These are phyloP conservation scores for Phaseolus coccineus DNA, from an alignment of 331 rosid species.

Conservation along the genomic window DNA sequence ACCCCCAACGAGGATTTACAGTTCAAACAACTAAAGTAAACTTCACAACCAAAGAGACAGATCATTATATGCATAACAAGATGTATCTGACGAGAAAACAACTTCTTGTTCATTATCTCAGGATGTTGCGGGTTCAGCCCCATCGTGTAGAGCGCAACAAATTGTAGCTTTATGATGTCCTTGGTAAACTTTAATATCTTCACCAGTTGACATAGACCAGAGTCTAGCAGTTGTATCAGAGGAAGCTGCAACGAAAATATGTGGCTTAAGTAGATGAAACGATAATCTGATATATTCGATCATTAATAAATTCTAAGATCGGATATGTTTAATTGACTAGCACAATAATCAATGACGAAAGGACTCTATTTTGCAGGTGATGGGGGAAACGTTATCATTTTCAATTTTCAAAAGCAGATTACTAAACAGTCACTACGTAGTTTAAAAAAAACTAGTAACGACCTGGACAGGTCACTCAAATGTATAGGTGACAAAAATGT, in stretches of 20 bases:
- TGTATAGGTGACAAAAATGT: neutral
- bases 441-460: neutral
- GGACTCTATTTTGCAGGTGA: slow-evolving; percentile 17
- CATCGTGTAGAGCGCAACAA: slow-evolving; percentile 97
- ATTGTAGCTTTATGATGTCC: slow-evolving; percentile 97
- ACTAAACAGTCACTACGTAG: neutral
- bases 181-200: slow-evolving; percentile 84
- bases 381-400: neutral
- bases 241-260: slow-evolving; percentile 67
- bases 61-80: slow-evolving; percentile 44
- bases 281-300: neutral
- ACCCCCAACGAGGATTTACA: neutral
- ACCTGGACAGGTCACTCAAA: neutral
- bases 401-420: slow-evolving; percentile 3
- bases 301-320: neutral
- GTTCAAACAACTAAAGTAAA: slow-evolving; percentile 1
- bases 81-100: slow-evolving; percentile 8
- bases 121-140: slow-evolving; percentile 78
- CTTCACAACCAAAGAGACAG: neutral
- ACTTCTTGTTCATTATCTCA: slow-evolving; percentile 41
- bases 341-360: slow-evolving; percentile 1
- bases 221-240: slow-evolving; percentile 96
- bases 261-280: slow-evolving; percentile 17
- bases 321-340: slow-evolving; percentile 8
- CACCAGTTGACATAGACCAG: slow-evolving; percentile 90